Percentiles rank a stretch among this genome's conserved stretches.
Evolutionary conservation across 352 stramenopile species (phyloP).

Genomic region (Pelagophyceae sp.): DNA sequence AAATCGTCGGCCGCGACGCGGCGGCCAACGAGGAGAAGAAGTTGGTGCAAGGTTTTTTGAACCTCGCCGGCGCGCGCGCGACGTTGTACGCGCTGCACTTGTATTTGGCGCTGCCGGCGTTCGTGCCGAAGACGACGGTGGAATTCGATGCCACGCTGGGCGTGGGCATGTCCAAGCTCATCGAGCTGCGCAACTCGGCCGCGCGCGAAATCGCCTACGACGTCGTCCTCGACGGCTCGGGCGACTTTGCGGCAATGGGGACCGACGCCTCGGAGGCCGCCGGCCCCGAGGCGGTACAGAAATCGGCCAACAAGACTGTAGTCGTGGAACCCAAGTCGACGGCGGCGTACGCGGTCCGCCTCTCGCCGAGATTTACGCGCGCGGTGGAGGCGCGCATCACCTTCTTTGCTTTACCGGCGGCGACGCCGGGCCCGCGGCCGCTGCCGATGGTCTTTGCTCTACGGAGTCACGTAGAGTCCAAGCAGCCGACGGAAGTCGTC

Average conservation of each 20-base stretch:
- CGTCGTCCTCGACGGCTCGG: conserved; percentile 62
- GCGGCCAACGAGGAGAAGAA: neutral
- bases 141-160: conserved; percentile 76
- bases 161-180: conserved; percentile 72
- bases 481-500: conserved; percentile 64
- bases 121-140: conserved; percentile 81
- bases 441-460: conserved; percentile 79
- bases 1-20: neutral
- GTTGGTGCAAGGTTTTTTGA: neutral
- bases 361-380: conserved; percentile 65
- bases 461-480: conserved; percentile 61
- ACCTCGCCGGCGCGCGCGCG: conserved; percentile 15
- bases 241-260: conserved; percentile 39
- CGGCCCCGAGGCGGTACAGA: neutral
- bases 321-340: conserved; percentile 62
- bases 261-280: too few species aligned
- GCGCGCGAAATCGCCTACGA: conserved; percentile 66
- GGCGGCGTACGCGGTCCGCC: conserved; percentile 63
- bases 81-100: conserved; percentile 75
- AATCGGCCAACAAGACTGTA: conserved; percentile 24
- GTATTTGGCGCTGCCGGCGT: conserved; percentile 73
- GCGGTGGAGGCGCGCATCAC: conserved; percentile 71
- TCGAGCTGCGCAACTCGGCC: conserved; percentile 82
- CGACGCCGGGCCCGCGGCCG: conserved; percentile 32
- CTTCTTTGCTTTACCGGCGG: conserved; percentile 45